Percentiles rank a stretch among this genome's conserved stretches.
phyloP scores from a whole-genome alignment of 2,329 filamentous ascomycete species.

The Bipolaris sorokiniana region DNA sequence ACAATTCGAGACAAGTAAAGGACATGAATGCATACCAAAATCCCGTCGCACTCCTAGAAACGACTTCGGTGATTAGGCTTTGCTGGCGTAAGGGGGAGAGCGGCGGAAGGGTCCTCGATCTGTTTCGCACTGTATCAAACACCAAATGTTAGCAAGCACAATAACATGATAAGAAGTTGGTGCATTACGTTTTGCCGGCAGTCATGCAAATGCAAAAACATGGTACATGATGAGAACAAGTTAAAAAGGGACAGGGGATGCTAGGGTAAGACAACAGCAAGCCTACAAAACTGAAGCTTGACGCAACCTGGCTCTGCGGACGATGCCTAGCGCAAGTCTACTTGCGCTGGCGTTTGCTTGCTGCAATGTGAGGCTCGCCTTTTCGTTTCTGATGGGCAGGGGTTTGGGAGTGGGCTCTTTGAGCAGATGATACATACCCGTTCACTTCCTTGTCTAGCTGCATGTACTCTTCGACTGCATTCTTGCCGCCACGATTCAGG shows the following conservation, averaged over 20 bases:
- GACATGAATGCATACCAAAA: constrained; percentile 10
- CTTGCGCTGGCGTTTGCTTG: constrained; percentile 41
- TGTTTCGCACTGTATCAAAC: constrained; percentile 20
- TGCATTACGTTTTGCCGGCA: constrained; percentile 40
- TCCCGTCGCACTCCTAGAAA: constrained; percentile 18
- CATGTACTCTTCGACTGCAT: constrained; percentile 86
- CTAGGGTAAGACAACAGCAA: constrained; percentile 11
- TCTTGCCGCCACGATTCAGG: constrained; percentile 79
- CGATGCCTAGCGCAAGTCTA: constrained; percentile 20
- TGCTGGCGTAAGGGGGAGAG: constrained; percentile 5
- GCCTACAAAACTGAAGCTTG: not conserved
- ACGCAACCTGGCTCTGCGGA: constrained; percentile 11
- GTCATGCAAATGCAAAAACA: constrained; percentile 28
- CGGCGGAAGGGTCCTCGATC: constrained; percentile 13
- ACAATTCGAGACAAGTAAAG: not conserved
- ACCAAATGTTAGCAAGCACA: constrained; percentile 16
- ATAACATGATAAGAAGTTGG: constrained; percentile 25
- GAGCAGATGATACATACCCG: constrained; percentile 59
- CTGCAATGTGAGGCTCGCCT: constrained; percentile 43
- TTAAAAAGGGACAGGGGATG: constrained; percentile 12
- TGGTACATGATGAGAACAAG: constrained; percentile 25
- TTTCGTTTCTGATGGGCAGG: constrained; percentile 32
- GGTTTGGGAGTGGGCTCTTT: constrained; percentile 32
- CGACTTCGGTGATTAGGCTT: constrained; percentile 24
- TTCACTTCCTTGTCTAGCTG: constrained; percentile 84